Percentiles rank a stretch among this genome's conserved stretches.
Evolutionary conservation across 306 rosid genomes (phyloP).

Genomic region (Senna siamea): DNA sequence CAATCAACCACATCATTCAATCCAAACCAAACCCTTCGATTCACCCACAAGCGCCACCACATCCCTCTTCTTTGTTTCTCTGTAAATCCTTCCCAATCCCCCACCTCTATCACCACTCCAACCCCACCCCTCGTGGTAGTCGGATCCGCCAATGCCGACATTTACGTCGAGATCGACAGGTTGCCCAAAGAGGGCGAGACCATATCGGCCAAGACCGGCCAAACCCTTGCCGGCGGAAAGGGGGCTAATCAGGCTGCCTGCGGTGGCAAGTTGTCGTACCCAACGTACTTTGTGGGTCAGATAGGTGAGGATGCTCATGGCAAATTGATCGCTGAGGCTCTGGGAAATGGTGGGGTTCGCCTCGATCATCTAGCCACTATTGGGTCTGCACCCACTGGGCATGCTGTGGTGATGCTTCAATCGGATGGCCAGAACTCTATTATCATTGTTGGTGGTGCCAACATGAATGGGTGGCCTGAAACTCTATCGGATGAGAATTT

Average conservation of each 20-base stretch:
- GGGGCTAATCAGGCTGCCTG: conserved; percentile 90
- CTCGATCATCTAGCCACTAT: conserved; percentile 53
- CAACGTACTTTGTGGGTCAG: conserved; percentile 84
- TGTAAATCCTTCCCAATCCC: conserved; percentile 40
- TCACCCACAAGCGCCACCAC: conserved; percentile 39
- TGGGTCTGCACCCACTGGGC: conserved; percentile 63
- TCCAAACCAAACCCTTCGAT: conserved; percentile 47
- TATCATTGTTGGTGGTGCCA: conserved; percentile 86
- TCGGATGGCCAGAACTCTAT: conserved; percentile 88
- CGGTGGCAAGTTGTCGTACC: conserved; percentile 71
- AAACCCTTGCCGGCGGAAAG: conserved; percentile 85
- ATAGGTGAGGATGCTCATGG: conserved; percentile 85
- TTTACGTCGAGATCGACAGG: conserved; percentile 80
- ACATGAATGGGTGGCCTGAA: conserved; percentile 73
- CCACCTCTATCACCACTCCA: conserved; percentile 34
- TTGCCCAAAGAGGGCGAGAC: conserved; percentile 78
- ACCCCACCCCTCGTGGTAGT: conserved; percentile 73
- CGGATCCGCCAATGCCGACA: conserved; percentile 91
- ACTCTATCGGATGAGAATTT: conserved; percentile 47
- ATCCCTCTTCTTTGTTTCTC: conserved; percentile 47
- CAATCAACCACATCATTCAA: conserved; percentile 15
- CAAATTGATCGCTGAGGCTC: conserved; percentile 58
- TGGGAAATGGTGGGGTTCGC: conserved; percentile 58
- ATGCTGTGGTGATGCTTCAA: conserved; percentile 89
- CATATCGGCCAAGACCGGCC: conserved; percentile 64